These are phyloP conservation scores for Fusarium goolgardi DNA, from an alignment of 2,329 filamentous ascomycete species.

Conservation along the genomic window DNA sequence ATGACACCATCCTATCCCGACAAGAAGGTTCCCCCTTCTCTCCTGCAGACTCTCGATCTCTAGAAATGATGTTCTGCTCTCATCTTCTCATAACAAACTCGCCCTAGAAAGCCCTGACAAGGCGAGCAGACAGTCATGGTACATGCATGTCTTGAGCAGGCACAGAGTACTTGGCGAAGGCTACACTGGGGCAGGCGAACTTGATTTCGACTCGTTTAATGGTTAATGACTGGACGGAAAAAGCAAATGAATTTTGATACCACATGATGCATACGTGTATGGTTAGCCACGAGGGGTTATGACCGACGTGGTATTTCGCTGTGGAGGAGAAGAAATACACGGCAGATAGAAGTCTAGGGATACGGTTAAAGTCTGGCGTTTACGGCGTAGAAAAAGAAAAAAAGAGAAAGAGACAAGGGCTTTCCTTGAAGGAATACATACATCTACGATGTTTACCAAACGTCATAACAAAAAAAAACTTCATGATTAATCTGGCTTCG, in stretches of 20 bases:
- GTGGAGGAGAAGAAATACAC: constrained; percentile 11
- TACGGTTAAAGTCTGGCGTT: constrained; percentile 38
- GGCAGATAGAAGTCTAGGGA: constrained; percentile 17
- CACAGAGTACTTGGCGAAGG: neutral
- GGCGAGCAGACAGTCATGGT: neutral
- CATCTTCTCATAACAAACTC: constrained; percentile 58
- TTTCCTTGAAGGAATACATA: constrained; percentile 8
- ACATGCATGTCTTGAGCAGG: neutral
- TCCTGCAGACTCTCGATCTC: constrained; percentile 61
- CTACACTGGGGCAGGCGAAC: neutral
- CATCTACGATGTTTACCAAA: neutral
- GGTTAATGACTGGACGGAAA: constrained; percentile 49
- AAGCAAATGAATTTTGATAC: constrained; percentile 46
- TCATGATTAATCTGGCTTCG: constrained; percentile 16
- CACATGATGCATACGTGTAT: constrained; percentile 44
- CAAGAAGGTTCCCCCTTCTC: constrained; percentile 65
- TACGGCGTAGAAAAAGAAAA: constrained; percentile 41
- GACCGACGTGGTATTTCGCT: constrained; percentile 2
- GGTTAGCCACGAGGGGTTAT: constrained; percentile 20
- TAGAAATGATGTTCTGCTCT: constrained; percentile 63
- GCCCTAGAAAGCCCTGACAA: constrained; percentile 16
- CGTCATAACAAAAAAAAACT: constrained; percentile 9
- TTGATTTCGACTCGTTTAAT: constrained; percentile 40
- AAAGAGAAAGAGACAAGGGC: constrained; percentile 31
- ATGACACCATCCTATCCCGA: constrained; percentile 55